Base-by-base conservation (phyloP, 2,329 filamentous ascomycete genomes). In the Fusarium sp. region DNA sequence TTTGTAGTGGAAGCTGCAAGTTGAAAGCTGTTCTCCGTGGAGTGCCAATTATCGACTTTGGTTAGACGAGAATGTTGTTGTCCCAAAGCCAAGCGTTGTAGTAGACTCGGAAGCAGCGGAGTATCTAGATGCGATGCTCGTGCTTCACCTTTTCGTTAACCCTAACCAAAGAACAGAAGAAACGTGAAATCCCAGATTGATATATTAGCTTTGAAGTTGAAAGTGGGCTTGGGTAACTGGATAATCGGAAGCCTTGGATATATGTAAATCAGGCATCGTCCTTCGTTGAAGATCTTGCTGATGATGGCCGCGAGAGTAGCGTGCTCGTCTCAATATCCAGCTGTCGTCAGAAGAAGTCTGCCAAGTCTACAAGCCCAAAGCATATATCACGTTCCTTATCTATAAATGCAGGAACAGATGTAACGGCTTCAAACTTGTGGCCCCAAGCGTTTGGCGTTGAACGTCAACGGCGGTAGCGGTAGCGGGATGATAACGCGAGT, bases 381-480 rank as follows among this genome's bases (percentile, higher is more conserved):
- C 12, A 13, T 19, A 32, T 32, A 40, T 28, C 6, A 45, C 19
- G 24, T 35, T 25, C 11, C 32, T 28, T 5, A 24, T 60, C 28
- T 24, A 34, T 34, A 62, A 42, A 65, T 58, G 52, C 57, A 65
- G 61, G 61, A 62, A 65, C 52, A 47, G 35, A 24, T 25, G 11
- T 31, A 26, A 41, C 28, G 25, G 39, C 19, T 38, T 34, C 58
- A 41, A 28, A 39, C 26, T 32, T 48, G 52, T 48, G 40, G 45
- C 49, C 39, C 48, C 39, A 46, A 63, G 34, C 35, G 32, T 50
- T 51, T 53, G 53, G 40, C 43, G 41, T 36, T 42, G 56, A 40
- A 43, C 12, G 29, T 55, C 59, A 45, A 49, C 38, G 46, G 54
- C 31, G 38, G 53, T 45, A 32, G 54, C 31, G 38, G 53, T 45